Base-by-base conservation (phyloP, 768 basidiomycete species). In the Russula ochroleuca region DNA sequence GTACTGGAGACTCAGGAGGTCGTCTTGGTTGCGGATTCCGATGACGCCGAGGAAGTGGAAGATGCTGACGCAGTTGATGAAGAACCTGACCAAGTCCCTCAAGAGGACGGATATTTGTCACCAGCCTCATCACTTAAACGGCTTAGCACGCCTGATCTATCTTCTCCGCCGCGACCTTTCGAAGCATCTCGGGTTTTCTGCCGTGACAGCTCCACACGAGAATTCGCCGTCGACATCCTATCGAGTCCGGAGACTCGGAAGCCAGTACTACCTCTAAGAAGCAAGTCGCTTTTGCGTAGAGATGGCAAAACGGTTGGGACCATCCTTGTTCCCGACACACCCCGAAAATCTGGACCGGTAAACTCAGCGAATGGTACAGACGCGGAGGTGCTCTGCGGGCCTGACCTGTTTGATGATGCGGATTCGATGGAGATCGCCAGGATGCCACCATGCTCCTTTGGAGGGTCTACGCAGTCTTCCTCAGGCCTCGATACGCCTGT, bases 71-170 rank as follows among this genome's bases (percentile, higher is more conserved):
- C 78, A 35, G 15, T 14, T 31, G 63, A 64, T 47, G 72, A 78
- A 28, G 69, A 64, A 51, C 68, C 71, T 38, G 78, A 83, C 57
- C 70, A 68, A 11, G 83, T 90, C 17, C 78, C 79, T 70, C 90
- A 90, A 74, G 91, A 92, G 71, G 89, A 89, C 64, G 90, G 91
- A 17, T 93, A 92, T 73, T 78, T 88, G 58, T 90, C 90, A n/a
- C 90, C 89, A 17, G 75, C 82, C 10, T 75, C 81, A 52, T 83
- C 83, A 25, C 76, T 79, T 67, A 69, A 72, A 65, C 79, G 79
- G 55, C 75, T 74, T 63, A 77, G 77, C 65, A 85, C 85, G 41
- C 80, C 80, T 28, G 83, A 88, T 10, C 69, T 91, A 33, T 89
- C 87, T 52, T 90, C 89, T 13, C 88, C 89, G 25, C 64, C 77